Conservation (phyloP, 1,284 basidiomycete genomes). For the Irpex sp. region DNA sequence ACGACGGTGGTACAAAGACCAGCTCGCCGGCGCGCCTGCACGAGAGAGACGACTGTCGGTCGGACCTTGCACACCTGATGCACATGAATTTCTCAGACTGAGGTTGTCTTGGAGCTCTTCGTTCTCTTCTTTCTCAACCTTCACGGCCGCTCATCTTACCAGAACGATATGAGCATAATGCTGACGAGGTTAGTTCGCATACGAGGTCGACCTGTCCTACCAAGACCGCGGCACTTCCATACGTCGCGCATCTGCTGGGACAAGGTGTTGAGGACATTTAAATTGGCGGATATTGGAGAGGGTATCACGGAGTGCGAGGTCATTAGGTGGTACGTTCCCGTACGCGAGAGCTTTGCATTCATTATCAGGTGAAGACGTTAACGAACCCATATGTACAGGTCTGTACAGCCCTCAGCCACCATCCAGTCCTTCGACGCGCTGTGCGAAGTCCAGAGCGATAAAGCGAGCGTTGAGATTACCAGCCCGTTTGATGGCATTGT, state of each 20-base stretch:
- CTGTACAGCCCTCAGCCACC: constrained; percentile 62
- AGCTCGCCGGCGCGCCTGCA: not conserved
- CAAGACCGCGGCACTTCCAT: constrained; percentile 48
- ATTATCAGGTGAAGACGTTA: no score
- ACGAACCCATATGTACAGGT: constrained; percentile 45
- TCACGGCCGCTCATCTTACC: not conserved
- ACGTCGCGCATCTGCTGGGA: constrained; percentile 43
- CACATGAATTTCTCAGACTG: not conserved
- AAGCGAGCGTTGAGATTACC: constrained; percentile 94
- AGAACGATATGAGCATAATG: constrained; percentile 1
- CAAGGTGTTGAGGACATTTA: constrained; percentile 77
- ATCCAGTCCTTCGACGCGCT: constrained; percentile 88
- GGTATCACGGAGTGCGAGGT: constrained; percentile 93
- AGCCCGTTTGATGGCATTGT: constrained; percentile 88
- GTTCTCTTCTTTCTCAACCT: not conserved
- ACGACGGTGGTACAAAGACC: not conserved
- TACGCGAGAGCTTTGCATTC: not conserved
- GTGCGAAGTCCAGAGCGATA: constrained; percentile 96
- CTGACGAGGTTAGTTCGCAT: constrained; percentile 14
- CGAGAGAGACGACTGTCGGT: constrained; percentile 2
- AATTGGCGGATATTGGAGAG: constrained; percentile 96
- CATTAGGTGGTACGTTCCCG: constrained; percentile 80
- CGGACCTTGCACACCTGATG: constrained; percentile 10
- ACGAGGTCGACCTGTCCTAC: constrained; percentile 14
- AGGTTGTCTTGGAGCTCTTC: not conserved